Base-by-base conservation (phyloP, 805 yeast genomes). In the Cyberlindnera bimundalis region DNA sequence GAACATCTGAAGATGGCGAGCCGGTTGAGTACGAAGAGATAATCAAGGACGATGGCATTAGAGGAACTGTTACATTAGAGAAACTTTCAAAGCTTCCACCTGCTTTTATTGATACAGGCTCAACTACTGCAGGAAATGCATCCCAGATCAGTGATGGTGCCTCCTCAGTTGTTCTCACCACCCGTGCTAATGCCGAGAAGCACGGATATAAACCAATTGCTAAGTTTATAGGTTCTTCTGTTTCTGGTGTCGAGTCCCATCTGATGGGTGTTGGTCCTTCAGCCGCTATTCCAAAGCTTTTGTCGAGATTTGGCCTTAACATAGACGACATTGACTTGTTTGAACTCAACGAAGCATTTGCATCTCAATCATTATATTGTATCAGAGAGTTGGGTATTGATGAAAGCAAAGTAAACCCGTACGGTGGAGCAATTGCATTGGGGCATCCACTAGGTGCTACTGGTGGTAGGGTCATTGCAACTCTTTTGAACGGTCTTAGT, bases 221-320 rank as follows among this genome's bases (percentile, higher is more conserved):
- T 46, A 84, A 83, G 67, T 89, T 76, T 55, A 77, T 87, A 45
- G 81, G 79, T 52, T 78, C 85, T 56, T 74, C 81, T 45, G 67
- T 80, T 29, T 90, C 83, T 39, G 97, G 97, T 51, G 96, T 88
- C 33, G 95, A 96, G 39, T 96, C 96, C 16, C 91, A 85, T 65
- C 75, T 88, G 46, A 89, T 89, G 97, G 97, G 96, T 40, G 77
- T 89, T 52, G 97, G 96, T 31, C 97, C 97, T 39, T 96, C 95
- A 21, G 76, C 73, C 52, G 97, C 96, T 43, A 86, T 89, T 55
- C 96, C 97, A 46, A 76, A 74, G 45, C 79, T 85, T 14, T 73
- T 89, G 52, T 67, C 72, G 62, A 79, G 75, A 61, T 52, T 67
- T 7, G 78, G 78, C 31, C 60, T 88, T 45, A 62, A 70, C 4